Evolutionary conservation across 257 asterid species (phyloP), one percentile per base, ranked within the genome.

Genomic region (Eucommia ulmoides): DNA sequence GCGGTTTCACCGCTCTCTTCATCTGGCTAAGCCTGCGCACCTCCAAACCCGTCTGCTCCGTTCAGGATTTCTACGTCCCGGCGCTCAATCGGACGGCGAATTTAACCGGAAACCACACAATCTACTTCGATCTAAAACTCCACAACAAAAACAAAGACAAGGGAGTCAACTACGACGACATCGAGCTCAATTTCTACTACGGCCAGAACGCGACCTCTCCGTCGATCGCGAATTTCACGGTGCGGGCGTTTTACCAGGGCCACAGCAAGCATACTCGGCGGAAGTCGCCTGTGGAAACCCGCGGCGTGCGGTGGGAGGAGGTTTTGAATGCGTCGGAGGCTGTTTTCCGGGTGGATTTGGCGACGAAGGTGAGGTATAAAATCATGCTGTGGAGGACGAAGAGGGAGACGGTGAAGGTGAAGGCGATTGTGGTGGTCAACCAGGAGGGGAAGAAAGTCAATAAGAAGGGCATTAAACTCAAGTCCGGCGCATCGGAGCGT

Each of bases 171-270:
- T 29, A 29, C 12, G 38, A 29, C 12, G 38, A 29, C 6, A 29
- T 29, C 38, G 12, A 12, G 6, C 38, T 29, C 38, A 29, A 6
- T 29, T 29, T 29, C 12, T 29, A 29, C 38, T 29, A 29, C 12
- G 38, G 38, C 38, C 38, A 7, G 12, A 29, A 29, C 38, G 12
- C 7, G 7, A 29, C 8, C 12, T 29, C 12, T 14, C 62, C 73
- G 22, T 61, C 73, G 22, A 38, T 84, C 1, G 93, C 71, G 17
- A 88, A 68, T 59, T 50, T 24, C 50, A 69, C 82, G 1, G 54
- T 73, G 16, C 67, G 61, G 1, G 65, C 25, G 14, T 88, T 88
- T 71, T 60, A 79, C 65, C 95, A 88, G 71, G 97, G 97, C n/a
- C 92, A 77, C 62, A 56, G 49, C 5, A 81, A 81, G 69, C 68